phyloP scores from a whole-genome alignment of 1,139 yeast genomes.

The Eremothecium sinecaudum region DNA sequence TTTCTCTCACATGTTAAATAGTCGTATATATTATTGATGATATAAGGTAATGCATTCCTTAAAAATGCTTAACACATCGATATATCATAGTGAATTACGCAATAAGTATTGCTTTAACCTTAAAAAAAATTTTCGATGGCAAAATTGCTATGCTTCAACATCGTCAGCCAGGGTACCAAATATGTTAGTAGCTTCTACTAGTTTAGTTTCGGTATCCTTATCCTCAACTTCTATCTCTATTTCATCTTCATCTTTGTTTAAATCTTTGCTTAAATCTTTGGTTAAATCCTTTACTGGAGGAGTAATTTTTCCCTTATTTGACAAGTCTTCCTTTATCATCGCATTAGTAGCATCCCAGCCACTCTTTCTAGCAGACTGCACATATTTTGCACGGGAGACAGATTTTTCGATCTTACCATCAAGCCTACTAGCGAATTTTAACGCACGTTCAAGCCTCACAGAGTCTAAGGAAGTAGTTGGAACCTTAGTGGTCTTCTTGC shows the following conservation, averaged over 20 bases:
- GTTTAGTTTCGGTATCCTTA: slow-evolving; percentile 10
- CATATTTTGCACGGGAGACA: slow-evolving; percentile 51
- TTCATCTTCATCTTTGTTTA: slow-evolving; percentile 14
- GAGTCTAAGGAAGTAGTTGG: slow-evolving; percentile 35
- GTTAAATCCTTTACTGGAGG: slow-evolving; percentile 1
- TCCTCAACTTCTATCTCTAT: slow-evolving; percentile 7
- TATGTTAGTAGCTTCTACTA: slow-evolving; percentile 33
- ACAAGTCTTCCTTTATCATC: slow-evolving; percentile 33
- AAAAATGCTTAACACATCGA: too few species aligned
- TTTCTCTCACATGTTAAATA: too few species aligned
- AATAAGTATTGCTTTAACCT: too few species aligned
- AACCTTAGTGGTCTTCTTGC: slow-evolving; percentile 31
- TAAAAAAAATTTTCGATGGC: too few species aligned
- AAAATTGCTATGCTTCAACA: slow-evolving; percentile 42
- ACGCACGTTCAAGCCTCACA: slow-evolving; percentile 40
- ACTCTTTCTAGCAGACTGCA: slow-evolving; percentile 53
- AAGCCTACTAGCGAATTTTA: slow-evolving; percentile 47
- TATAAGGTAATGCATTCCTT: too few species aligned
- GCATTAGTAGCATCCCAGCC: slow-evolving; percentile 66
- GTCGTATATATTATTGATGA: too few species aligned
- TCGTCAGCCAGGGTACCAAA: slow-evolving; percentile 43
- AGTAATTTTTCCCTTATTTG: slow-evolving; percentile 6
- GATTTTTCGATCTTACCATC: slow-evolving; percentile 56
- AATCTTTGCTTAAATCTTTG: slow-evolving; percentile 23
- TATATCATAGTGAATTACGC: too few species aligned